Evolutionary conservation across 2,329 filamentous ascomycete species (phyloP).

Genomic region (Phialocephala subalpina): DNA sequence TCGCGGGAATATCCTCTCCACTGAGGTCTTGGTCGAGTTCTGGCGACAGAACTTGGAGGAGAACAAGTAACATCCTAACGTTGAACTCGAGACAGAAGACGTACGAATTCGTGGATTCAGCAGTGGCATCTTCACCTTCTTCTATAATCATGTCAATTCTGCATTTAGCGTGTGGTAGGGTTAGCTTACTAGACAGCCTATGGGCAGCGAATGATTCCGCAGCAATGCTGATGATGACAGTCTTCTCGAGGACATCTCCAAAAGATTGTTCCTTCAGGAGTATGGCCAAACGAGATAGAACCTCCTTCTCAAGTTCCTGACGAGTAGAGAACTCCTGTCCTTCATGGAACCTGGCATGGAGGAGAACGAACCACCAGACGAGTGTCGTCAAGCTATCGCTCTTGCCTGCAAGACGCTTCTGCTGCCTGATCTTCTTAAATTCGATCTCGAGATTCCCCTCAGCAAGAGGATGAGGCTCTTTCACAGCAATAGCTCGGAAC

Average conservation of each 20-base stretch:
- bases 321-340: conserved; percentile 78
- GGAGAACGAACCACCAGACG: conserved; percentile 81
- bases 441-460: conserved; percentile 80
- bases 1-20: conserved; percentile 50
- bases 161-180: neutral
- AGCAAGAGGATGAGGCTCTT: conserved; percentile 78
- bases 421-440: conserved; percentile 73
- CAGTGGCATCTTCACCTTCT: conserved; percentile 9
- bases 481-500: conserved; percentile 80
- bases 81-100: conserved; percentile 80
- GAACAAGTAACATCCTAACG: conserved; percentile 75
- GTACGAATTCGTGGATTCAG: conserved; percentile 54
- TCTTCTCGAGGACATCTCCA: conserved; percentile 74
- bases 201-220: conserved; percentile 77
- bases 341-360: conserved; percentile 86
- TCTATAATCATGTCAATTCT: neutral
- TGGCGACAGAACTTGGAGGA: conserved; percentile 75
- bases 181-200: conserved; percentile 61
- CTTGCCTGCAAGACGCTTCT: conserved; percentile 40
- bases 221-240: conserved; percentile 86
- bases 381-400: conserved; percentile 60
- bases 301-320: conserved; percentile 84
- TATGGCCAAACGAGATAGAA: conserved; percentile 78
- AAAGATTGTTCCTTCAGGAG: conserved; percentile 74
- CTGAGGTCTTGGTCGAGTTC: conserved; percentile 64